phyloP scores from a whole-genome alignment of 1,139 yeast genomes.

The Hemisphaericaspora subhashii region DNA sequence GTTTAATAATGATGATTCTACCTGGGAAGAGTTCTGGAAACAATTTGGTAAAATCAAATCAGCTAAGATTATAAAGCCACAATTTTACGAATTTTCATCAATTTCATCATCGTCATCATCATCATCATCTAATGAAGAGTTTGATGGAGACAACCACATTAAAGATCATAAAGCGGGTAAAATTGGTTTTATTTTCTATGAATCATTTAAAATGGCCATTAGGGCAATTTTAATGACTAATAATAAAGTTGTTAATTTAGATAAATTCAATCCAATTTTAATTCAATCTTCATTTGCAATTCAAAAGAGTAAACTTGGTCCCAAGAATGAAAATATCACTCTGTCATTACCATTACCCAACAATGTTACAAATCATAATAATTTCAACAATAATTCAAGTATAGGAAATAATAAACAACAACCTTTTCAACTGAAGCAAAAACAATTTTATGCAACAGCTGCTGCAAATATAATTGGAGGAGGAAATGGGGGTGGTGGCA shows the following conservation, averaged over 20 bases:
- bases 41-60: slow-evolving; percentile 46
- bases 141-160: slow-evolving; percentile 41
- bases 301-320: slow-evolving; percentile 22
- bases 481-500: neutral
- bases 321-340: neutral
- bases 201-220: slow-evolving; percentile 38
- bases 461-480: slow-evolving; percentile 1
- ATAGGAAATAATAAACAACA: neutral
- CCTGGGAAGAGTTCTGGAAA: slow-evolving; percentile 43
- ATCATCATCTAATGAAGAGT: slow-evolving; percentile 16
- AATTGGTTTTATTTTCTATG: slow-evolving; percentile 46
- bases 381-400: neutral
- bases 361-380: neutral
- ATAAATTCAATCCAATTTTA: slow-evolving; percentile 22
- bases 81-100: slow-evolving; percentile 25
- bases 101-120: neutral
- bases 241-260: slow-evolving; percentile 22
- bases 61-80: slow-evolving; percentile 47
- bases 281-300: slow-evolving; percentile 46
- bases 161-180: slow-evolving; percentile 42
- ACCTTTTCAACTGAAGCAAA: slow-evolving; percentile 2
- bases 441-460: slow-evolving; percentile 4
- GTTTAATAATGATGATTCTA: slow-evolving; percentile 39
- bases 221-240: slow-evolving; percentile 42
- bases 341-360: neutral